Evolutionary conservation across 208 protist species (phyloP), one percentile per base, ranked within the genome.

Genomic region (Porcisia hertigi): DNA sequence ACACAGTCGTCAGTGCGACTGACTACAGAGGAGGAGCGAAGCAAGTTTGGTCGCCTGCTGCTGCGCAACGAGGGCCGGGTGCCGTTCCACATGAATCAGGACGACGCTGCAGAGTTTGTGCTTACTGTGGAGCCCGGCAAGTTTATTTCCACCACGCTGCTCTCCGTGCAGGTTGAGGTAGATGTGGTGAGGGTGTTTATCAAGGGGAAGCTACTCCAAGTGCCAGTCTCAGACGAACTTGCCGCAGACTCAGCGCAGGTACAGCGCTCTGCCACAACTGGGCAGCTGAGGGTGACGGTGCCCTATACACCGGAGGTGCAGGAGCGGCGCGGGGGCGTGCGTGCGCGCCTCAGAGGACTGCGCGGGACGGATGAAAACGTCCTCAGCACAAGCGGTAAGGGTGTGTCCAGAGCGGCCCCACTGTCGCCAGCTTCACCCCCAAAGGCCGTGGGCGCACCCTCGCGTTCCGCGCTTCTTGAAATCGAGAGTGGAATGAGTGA

Each of bases 161-260:
- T 99, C 75, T 76, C 96, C 54, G 83, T 98, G 18, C 88, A 98
- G 76, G 89, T 98, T 12, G 94, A 99, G 65, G 94, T 98, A 64
- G 86, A 93, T n/a, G 97, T 89, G 70, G 83, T 99, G 14, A 85
- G 94, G 0, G 88, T 98, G 41, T 85, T 84, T 63, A 86, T 98
- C 69, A 99, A 99, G 83, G 97, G 90, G 7, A 98, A 98, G 73
- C 79, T 98, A 60, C 79, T 99, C 34, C 96, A 98, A 69, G 78
- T 99, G n/a, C 87, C 94, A 36, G 71, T 98, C 55, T 88, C 91
- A 41, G 83, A 80, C 20, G 96, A 99, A 72, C 82, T 99, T 47
- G 54, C 86, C 3, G 83, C 92, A 14, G 84, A 88, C 54, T 71
- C 49, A 0, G 84, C 84, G 34, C 83, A 58, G 41, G 96, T 98